phyloP scores from a whole-genome alignment of 208 protist species.

The Acanthamoeba royreba region DNA sequence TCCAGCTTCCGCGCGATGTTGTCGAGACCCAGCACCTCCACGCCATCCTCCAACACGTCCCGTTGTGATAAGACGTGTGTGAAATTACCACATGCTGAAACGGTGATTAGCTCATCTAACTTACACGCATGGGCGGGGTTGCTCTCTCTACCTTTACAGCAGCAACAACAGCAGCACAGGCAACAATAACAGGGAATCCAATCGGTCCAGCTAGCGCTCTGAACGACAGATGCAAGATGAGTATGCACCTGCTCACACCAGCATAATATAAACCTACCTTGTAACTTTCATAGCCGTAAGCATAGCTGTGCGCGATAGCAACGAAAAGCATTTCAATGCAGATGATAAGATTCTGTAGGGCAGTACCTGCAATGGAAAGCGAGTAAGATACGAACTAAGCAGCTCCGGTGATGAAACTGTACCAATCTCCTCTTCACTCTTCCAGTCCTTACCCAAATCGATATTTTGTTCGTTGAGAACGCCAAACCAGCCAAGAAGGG shows the following conservation, averaged over 20 bases:
- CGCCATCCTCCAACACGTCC: background rate
- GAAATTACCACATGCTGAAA: background rate
- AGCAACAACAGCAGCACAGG: constrained; percentile 11
- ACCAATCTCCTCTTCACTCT: background rate
- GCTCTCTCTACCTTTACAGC: background rate
- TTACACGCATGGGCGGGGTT: background rate
- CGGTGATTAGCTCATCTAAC: background rate
- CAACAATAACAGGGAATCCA: constrained; percentile 1
- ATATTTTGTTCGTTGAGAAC: constrained; percentile 49
- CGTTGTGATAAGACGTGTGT: background rate
- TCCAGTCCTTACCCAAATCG: background rate
- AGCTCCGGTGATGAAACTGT: too few relatives aligned
- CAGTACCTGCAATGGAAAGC: constrained; percentile 50
- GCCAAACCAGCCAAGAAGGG: constrained; percentile 75
- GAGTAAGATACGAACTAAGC: background rate
- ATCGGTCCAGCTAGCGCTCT: background rate
- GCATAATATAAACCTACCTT: background rate
- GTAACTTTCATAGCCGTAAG: constrained; percentile 12
- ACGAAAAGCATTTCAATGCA: constrained; percentile 86
- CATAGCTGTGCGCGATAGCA: constrained; percentile 77
- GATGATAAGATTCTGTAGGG: constrained; percentile 86
- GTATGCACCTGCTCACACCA: too few relatives aligned
- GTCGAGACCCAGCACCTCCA: background rate
- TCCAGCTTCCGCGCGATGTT: background rate
- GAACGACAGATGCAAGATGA: background rate